These are phyloP conservation scores for Sordariomycetes sp. DNA, from an alignment of 2,329 filamentous ascomycete species.

Conservation along the genomic window DNA sequence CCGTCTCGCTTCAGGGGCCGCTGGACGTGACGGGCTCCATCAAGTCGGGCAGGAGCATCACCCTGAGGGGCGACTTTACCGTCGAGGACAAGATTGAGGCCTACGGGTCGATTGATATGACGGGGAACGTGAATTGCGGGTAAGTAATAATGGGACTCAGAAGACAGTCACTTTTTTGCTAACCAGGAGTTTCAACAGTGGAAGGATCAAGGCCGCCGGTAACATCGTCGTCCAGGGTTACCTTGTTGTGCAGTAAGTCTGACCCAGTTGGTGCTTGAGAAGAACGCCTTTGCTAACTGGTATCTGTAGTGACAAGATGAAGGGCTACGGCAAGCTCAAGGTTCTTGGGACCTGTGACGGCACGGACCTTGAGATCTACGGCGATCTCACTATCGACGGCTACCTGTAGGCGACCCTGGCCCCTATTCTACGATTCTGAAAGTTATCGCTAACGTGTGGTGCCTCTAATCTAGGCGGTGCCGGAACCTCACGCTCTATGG, in stretches of 20 bases:
- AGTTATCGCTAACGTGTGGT: background rate
- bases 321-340: slow-evolving; percentile 34
- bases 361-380: slow-evolving; percentile 33
- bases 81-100: slow-evolving; percentile 34
- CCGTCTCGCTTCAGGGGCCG: slow-evolving; percentile 28
- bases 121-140: slow-evolving; percentile 31
- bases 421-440: background rate
- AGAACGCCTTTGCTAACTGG: background rate
- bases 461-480: slow-evolving; percentile 21
- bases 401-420: slow-evolving; percentile 23
- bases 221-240: slow-evolving; percentile 31
- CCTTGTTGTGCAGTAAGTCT: slow-evolving; percentile 23
- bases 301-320: slow-evolving; percentile 27
- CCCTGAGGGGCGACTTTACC: slow-evolving; percentile 30
- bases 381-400: slow-evolving; percentile 32
- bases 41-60: slow-evolving; percentile 31
- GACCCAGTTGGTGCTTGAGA: background rate
- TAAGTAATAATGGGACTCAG: slow-evolving; percentile 14
- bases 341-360: slow-evolving; percentile 30
- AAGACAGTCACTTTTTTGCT: background rate
- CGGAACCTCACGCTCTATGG: slow-evolving; percentile 31
- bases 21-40: slow-evolving; percentile 36
- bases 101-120: slow-evolving; percentile 30
- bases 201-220: slow-evolving; percentile 33
- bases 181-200: slow-evolving; percentile 15